Evolutionary conservation across 2,329 filamentous ascomycete genomes (phyloP).

Genomic region (Fusarium sp.): DNA sequence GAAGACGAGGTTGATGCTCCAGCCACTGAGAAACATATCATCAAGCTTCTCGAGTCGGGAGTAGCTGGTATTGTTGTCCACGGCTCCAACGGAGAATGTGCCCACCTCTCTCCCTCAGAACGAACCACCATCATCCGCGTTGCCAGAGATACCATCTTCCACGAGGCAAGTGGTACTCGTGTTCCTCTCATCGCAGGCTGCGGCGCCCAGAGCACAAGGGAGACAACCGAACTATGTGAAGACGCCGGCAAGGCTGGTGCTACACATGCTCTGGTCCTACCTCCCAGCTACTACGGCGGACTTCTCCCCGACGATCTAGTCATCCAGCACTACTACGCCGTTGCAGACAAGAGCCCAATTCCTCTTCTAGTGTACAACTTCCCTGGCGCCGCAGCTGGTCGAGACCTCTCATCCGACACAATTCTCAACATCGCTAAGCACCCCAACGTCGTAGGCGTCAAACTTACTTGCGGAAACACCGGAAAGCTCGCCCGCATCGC

Average conservation of each 20-base stretch:
- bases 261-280: slow-evolving; percentile 79
- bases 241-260: slow-evolving; percentile 77
- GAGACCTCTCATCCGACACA: slow-evolving; percentile 69
- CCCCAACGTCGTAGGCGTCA: slow-evolving; percentile 70
- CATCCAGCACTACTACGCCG: slow-evolving; percentile 69
- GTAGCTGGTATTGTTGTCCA: slow-evolving; percentile 81
- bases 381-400: slow-evolving; percentile 67
- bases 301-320: slow-evolving; percentile 64
- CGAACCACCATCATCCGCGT: slow-evolving; percentile 71
- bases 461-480: slow-evolving; percentile 73
- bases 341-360: slow-evolving; percentile 67
- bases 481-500: slow-evolving; percentile 66
- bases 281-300: slow-evolving; percentile 79
- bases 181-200: slow-evolving; percentile 76
- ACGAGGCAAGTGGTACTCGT: slow-evolving; percentile 33
- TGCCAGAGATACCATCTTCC: slow-evolving; percentile 54
- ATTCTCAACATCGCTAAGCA: slow-evolving; percentile 63
- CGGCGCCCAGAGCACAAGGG: slow-evolving; percentile 77
- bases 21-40: slow-evolving; percentile 47
- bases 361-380: slow-evolving; percentile 74
- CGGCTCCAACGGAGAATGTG: slow-evolving; percentile 85
- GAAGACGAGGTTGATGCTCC: slow-evolving; percentile 47
- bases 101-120: slow-evolving; percentile 78
- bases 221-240: slow-evolving; percentile 75
- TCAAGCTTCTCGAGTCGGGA: slow-evolving; percentile 68